Conservation (phyloP, 306 rosid species). For the Cicer judaicum region DNA sequence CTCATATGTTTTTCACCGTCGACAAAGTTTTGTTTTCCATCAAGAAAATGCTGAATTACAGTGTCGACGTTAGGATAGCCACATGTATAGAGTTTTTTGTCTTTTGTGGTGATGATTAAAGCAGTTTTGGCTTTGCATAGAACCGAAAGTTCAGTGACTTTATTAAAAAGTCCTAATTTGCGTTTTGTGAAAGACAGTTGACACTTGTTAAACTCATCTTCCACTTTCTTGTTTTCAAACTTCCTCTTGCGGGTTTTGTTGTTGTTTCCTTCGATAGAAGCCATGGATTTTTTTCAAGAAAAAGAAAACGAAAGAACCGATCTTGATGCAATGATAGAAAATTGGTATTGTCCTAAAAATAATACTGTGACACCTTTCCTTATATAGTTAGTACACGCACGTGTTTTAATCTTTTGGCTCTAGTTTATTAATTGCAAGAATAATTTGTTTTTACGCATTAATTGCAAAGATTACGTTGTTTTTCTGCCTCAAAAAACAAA, state of each 20-base stretch:
- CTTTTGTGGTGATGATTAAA: constrained; percentile 56
- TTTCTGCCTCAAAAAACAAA: no score
- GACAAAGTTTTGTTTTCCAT: background rate
- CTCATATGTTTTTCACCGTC: no score
- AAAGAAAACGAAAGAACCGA: no score
- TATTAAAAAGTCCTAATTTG: constrained; percentile 66
- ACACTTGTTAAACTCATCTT: constrained; percentile 42
- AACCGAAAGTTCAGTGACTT: constrained; percentile 64
- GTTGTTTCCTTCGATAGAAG: background rate
- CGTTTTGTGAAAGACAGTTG: constrained; percentile 69
- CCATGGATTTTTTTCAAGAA: background rate
- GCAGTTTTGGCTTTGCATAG: constrained; percentile 56
- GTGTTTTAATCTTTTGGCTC: no score
- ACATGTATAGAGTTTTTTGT: constrained; percentile 56
- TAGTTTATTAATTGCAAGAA: no score
- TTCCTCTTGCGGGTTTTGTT: constrained; percentile 9
- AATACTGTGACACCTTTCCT: no score
- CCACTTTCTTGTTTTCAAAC: constrained; percentile 55
- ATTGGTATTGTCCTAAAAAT: no score
- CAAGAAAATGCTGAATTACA: constrained; percentile 1
- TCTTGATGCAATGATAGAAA: no score
- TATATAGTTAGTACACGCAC: no score
- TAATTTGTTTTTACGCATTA: no score
- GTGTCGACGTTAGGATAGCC: constrained; percentile 51
- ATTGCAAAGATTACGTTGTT: no score